Evolutionary conservation across 2,329 filamentous ascomycete genomes (phyloP).

Genomic region (Paracoccidioides lutzii): DNA sequence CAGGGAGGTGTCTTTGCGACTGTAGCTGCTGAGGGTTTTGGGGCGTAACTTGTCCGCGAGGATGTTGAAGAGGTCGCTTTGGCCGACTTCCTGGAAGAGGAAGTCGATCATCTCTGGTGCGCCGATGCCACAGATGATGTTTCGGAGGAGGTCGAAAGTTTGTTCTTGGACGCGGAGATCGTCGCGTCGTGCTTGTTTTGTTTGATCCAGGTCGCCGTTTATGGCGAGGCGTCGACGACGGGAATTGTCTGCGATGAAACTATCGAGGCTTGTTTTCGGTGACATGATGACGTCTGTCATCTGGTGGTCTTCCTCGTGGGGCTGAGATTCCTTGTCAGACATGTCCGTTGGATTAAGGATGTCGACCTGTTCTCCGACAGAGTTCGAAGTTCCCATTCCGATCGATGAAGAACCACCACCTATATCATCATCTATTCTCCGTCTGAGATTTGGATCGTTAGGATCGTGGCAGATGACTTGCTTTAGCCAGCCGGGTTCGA

Average conservation of each 20-base stretch:
- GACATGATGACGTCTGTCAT: conserved; percentile 28
- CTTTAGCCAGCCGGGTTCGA: conserved; percentile 69
- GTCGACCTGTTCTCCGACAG: conserved; percentile 47
- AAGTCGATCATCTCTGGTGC: conserved; percentile 67
- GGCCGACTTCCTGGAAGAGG: conserved; percentile 61
- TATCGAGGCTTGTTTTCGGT: conserved; percentile 27
- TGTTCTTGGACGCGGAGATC: conserved; percentile 83
- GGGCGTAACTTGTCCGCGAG: conserved; percentile 64
- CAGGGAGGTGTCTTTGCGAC: conserved; percentile 8
- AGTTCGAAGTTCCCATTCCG: conserved; percentile 45
- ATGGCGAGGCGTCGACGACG: conserved; percentile 33
- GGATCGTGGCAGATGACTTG: conserved; percentile 56
- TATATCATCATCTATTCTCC: conserved; percentile 21
- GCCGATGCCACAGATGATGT: conserved; percentile 60
- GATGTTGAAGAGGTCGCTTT: conserved; percentile 67
- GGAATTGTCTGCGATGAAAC: conserved; percentile 27
- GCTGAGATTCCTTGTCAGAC: conserved; percentile 2
- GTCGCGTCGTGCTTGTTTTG: conserved; percentile 57
- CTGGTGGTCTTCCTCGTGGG: conserved; percentile 20
- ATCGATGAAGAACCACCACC: conserved; percentile 20
- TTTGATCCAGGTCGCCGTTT: conserved; percentile 55
- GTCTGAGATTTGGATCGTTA: conserved; percentile 17
- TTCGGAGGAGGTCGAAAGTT: conserved; percentile 76
- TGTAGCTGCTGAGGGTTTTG: conserved; percentile 20
- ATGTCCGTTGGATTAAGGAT: conserved; percentile 40